Percentiles rank a stretch among this genome's conserved stretches.
Conservation (phyloP, 306 rosid species). For the Vigna mungo region DNA sequence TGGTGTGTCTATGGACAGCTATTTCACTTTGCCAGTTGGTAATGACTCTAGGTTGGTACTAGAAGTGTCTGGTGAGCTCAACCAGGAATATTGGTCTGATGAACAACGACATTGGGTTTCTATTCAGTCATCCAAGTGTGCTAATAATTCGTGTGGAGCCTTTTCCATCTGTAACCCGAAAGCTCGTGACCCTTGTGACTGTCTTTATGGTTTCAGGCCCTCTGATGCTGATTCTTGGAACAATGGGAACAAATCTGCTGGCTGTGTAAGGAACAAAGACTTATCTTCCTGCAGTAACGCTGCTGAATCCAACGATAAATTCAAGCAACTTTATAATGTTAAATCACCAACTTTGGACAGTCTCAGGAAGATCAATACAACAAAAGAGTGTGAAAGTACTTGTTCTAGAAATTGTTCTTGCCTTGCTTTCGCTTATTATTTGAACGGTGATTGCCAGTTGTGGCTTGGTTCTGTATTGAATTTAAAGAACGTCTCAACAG, state of each 20-base stretch:
- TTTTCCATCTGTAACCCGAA: constrained; percentile 38
- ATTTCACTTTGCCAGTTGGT: background rate
- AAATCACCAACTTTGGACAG: background rate
- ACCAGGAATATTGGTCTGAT: background rate
- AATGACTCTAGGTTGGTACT: constrained; percentile 21
- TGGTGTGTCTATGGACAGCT: background rate
- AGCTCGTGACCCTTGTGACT: background rate
- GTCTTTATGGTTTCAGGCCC: constrained; percentile 14
- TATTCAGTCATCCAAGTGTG: constrained; percentile 18
- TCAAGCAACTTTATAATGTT: background rate
- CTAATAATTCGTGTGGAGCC: background rate
- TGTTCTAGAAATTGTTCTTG: constrained; percentile 32
- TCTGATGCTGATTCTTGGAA: constrained; percentile 11
- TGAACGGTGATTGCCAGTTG: background rate
- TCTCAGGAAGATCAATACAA: background rate
- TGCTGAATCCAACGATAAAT: background rate
- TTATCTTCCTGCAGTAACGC: constrained; percentile 4
- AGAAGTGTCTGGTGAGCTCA: constrained; percentile 44
- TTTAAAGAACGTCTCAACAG: constrained; percentile 20
- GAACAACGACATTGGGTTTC: constrained; percentile 10
- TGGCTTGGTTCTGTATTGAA: background rate
- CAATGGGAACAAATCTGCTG: constrained; percentile 7
- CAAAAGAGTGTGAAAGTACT: background rate
- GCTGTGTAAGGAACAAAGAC: constrained; percentile 25
- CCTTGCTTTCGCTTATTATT: constrained; percentile 36